Evolutionary conservation across 352 stramenopile species (phyloP).

Genomic region (Aphanomyces cochlioides): DNA sequence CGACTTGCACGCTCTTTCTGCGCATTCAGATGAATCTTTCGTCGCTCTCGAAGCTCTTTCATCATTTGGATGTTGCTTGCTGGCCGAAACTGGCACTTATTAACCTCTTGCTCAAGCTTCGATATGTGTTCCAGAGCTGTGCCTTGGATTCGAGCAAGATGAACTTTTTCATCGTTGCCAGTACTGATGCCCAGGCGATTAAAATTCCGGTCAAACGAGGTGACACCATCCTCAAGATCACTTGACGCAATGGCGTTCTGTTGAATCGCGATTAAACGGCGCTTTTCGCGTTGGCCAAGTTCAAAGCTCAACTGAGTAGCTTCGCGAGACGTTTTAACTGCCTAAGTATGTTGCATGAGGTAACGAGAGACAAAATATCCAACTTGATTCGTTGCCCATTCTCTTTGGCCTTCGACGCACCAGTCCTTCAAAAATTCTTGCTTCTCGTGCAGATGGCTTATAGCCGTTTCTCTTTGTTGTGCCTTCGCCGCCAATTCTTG

Average conservation of each 20-base stretch:
- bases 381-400: constrained; percentile 19
- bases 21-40: constrained; percentile 57
- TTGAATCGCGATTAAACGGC: constrained; percentile 36
- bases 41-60: constrained; percentile 67
- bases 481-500: constrained; percentile 33
- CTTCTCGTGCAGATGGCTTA: constrained; percentile 57
- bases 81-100: constrained; percentile 56
- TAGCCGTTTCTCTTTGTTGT: constrained; percentile 33
- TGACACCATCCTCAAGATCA: constrained; percentile 47
- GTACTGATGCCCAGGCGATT: constrained; percentile 42
- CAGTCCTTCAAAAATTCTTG: constrained; percentile 51
- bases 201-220: constrained; percentile 63
- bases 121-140: constrained; percentile 43
- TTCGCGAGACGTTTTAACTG: constrained; percentile 39
- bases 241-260: constrained; percentile 37
- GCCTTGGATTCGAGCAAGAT: constrained; percentile 44
- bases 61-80: constrained; percentile 83
- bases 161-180: constrained; percentile 34
- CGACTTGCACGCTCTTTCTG: constrained; percentile 62
- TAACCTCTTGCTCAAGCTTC: constrained; percentile 45
- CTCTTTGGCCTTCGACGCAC: constrained; percentile 28
- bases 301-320: constrained; percentile 56
- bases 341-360: not conserved
- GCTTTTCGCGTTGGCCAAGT: constrained; percentile 49
- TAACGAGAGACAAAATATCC: no score